Evolutionary conservation across 164 flowering plant species (phyloP), one percentile per base, ranked within the genome.

Genomic region (Platanus orientalis): DNA sequence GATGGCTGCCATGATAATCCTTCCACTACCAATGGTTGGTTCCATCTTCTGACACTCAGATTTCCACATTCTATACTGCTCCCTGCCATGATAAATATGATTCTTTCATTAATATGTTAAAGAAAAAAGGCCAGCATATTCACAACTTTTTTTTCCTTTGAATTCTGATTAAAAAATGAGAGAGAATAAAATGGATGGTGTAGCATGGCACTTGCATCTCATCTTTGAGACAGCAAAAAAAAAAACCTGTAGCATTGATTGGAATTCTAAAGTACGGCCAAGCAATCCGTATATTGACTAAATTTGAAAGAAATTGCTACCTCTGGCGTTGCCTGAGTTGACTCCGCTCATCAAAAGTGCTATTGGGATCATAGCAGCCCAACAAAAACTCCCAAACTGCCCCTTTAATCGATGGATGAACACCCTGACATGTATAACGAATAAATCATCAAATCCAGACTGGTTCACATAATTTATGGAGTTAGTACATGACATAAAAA

Each of bases 341-440:
- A 73, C 73, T 74, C 62, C 98, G 78, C 57, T 88, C 89, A 30
- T 84, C 84, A 49, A 68, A 85, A 5, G 89, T 85, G 80, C 93
- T 93, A 65, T 77, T 79, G 27, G 98, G 97, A 78, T 87, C 92
- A 78, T 60, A 93, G 71, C 98, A 90, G 49, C 97, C 96, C 73
- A 93, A 65, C 70, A 93, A 71, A 68, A 93, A 93, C 74, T 90
- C 98, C 98, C 94, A 93, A 16, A 90, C 98, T 54, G 23, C 79
- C 23, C 87, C 96, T 78, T 84, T 88, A 26, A 93, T 84, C 44
- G 85, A 75, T 63, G 98, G 98, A 76, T 90, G 96, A 63, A 93
- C 76, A 42, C 98, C 98, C 98, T 93, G 74, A 40, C 30, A 69
- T 32, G 51, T 54, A 51, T 58, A 69, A 16, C 54, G 29, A 52